Base-by-base conservation (phyloP, 192 early-diverging fungal genomes). In the Linnemannia zychae region DNA sequence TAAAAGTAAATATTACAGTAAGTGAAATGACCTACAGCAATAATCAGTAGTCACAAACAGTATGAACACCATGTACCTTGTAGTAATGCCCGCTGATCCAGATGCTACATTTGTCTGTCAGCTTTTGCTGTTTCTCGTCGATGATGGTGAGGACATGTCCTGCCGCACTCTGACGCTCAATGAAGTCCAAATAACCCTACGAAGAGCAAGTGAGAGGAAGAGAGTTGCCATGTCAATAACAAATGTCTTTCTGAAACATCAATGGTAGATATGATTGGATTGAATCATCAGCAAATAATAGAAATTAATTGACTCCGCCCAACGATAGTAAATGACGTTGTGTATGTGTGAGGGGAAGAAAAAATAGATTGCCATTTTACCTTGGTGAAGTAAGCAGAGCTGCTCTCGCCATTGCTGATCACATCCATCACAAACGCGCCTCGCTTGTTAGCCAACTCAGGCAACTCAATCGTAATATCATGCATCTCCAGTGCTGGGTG, bases 381-480 rank as follows among this genome's bases (percentile, higher is more conserved):
- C 84, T 90, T 90, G 60, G 87, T 82, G 49, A 91, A 76, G 69
- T 89, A 80, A 15, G 88, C 88, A 60, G 83, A 69, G 38, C 87
- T 82, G 76, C 84, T 89, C 28, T 90, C 76, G 3, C 82, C 71
- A 63, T 87, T 89, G 31, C 90, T 87, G 22, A 91, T 84, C 18
- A 91, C 87, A 81, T 91, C 90, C 72, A 91, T 74, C 1, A 91
- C 78, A 88, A 89, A 91, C 17, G 81, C 83, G 12, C 90, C 90
- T 17, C 90, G 80, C 31, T 87, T 83, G 40, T 80, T 72, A 17
- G 86, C 69, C 52, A 87, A 38, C 34, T 90, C 89, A 0, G 78
- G 72, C 16, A 86, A 72, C 72, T 89, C 72, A 18, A 79, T 79
- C 18, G 28, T 60, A 22, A 84, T 57, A 0, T 81, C 76, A 33